phyloP scores from a whole-genome alignment of 176 grass and related monocot species.

The Carex scoparia region DNA sequence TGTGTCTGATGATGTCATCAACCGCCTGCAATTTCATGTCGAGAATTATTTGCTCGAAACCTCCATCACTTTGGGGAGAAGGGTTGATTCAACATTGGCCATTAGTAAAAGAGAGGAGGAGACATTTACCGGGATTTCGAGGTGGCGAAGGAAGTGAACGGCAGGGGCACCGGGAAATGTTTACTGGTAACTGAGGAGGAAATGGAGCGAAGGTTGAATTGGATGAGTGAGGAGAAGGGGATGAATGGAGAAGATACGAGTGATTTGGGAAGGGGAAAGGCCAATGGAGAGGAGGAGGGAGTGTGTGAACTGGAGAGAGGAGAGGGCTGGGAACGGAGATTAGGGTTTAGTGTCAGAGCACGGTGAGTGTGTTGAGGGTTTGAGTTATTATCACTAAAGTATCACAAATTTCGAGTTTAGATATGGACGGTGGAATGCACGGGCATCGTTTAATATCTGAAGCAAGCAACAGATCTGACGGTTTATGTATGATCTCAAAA shows the following conservation, averaged over 20 bases:
- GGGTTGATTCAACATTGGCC: constrained; percentile 59
- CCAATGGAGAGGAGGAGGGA: constrained; percentile 54
- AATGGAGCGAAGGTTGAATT: constrained; percentile 26
- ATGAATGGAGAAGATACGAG: constrained; percentile 41
- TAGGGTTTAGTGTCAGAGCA: constrained; percentile 47
- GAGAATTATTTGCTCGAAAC: constrained; percentile 40
- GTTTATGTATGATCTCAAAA: no score
- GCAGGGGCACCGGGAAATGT: no score
- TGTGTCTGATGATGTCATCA: background rate
- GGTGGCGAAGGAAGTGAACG: constrained; percentile 41
- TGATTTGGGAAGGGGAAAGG: constrained; percentile 37
- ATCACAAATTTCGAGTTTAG: no score
- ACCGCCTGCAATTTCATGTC: background rate
- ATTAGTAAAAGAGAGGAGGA: constrained; percentile 50
- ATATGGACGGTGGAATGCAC: no score
- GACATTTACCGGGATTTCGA: constrained; percentile 29
- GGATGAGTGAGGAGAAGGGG: constrained; percentile 57
- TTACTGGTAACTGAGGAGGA: no score
- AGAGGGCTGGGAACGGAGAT: constrained; percentile 47
- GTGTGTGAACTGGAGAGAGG: constrained; percentile 36
- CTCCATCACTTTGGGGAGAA: constrained; percentile 71
- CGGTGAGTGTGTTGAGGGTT: constrained; percentile 53
- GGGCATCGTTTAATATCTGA: no score
- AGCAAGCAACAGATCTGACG: no score
- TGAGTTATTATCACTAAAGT: no score